Evolutionary conservation across 306 rosid species (phyloP), one percentile per base, ranked within the genome.

Genomic region (Bauhinia variegata): DNA sequence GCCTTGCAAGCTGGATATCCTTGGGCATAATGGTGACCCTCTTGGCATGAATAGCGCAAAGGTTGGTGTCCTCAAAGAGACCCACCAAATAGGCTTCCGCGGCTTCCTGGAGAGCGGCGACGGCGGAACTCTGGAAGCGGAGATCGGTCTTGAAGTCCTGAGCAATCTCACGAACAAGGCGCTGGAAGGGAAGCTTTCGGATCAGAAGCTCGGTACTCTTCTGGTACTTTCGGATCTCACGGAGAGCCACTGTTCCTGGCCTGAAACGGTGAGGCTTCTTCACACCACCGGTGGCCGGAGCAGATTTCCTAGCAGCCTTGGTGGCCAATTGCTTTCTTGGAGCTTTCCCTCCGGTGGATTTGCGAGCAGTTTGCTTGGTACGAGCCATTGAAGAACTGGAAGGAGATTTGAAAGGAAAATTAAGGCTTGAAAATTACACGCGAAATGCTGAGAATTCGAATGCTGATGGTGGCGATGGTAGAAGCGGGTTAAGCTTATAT

Each of bases 111-210:
- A 77, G 82, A 4, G 85, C 79, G 0, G 85, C 51, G 1, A 81
- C 82, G 5, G 82, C 82, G 3, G 85, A 77, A 68, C 85, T 81
- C 68, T 77, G 79, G 71, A 81, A 81, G 0, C 82, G 79, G 13
- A 81, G 85, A 3, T 77, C 85, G 0, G 85, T 77, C 80, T 81
- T 81, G 75, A 81, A 81, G 12, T 81, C 85, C 46, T 81, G 85
- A 0, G 82, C 82, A 6, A 81, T 81, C n/a, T 81, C 86, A 8
- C 86, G 82, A 1, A 81, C 86, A 15, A 81, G 17, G 0, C 80
- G 67, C 74, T 81, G 79, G 80, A 81, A 81, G 0, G 82, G 82
- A 8, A 81, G 80, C 18, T 81, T 81, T 0, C 86, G 34, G 60
- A 77, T 81, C 44, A 81, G 11, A 1, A 81, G 86, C 55, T 81